Base-by-base conservation (phyloP, 768 basidiomycete genomes). In the Coprinopsis strossmayeri region DNA sequence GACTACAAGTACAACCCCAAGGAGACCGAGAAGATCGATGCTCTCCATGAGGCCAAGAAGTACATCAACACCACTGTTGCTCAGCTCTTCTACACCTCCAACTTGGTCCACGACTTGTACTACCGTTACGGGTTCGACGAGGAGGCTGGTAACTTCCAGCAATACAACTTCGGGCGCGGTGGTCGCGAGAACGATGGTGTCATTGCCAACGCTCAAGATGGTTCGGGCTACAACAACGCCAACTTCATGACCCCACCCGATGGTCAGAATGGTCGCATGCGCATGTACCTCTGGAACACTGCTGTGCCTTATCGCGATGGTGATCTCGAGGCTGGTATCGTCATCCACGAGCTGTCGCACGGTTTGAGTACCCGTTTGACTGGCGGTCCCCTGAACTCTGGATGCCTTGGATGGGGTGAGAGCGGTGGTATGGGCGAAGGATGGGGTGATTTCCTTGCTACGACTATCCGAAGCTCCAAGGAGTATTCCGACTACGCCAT, bases 351-450 rank as follows among this genome's bases (percentile, higher is more conserved):
- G 65, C 61, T 87, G 55, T 70, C 76, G 45, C 95, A 99, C 64
- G 95, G 95, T 51, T 69, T 97, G 41, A 91, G 88, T 61, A 99
- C 92, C 2, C 87, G 95, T 58, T 64, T 97, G 53, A 98, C 95
- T 5, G 95, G 95, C 64, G 95, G 95, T 2, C 93, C 93, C 0
- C 74, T 79, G 46, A 90, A 95, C 69, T 93, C 91, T 25, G 89
- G 87, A 2, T 96, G 94, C 63, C 81, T 98, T 48, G 91, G 91
- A 10, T 98, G 88, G 84, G 94, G 95, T 45, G 93, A 98, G 70
- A 76, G 83, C 23, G 95, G 95, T 32, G 95, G 93, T 21, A 97
- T 97, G 94, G 94, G 94, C 55, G 92, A 96, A 68, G 93, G 93
- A 12, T 96, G 93, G 93, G 93, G 93, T 54, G 89, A 93, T 57